Base-by-base conservation (phyloP, 495 filamentous ascomycete species). In the Hypoxylon perforatum region DNA sequence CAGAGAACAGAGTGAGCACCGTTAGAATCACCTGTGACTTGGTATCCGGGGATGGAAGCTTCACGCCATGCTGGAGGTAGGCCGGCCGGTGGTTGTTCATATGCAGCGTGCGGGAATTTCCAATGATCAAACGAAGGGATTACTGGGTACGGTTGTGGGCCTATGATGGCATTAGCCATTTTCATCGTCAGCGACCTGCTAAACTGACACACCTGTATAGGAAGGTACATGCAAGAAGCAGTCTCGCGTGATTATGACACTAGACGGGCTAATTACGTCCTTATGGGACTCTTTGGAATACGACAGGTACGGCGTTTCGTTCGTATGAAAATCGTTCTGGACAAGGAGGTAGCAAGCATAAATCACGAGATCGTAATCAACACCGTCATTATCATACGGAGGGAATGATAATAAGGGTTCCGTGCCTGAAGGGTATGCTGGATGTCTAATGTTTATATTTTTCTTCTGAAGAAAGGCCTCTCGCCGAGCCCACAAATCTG, bases 311-410 rank as follows among this genome's bases (percentile, higher is more conserved):
- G n/a, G 15, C 11, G 15, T 4, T 25, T 21, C 10, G 1, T 18
- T 21, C 17, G 28, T n/a, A 7, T 39, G 8, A 28, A 25, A 28
- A 22, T 47, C 11, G 44, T 61, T 61, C 7, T 18, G 47, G 11
- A 45, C 45, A 21, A 61, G n/a, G 15, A 61, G 14, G 22, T 47
- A 61, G 17, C 57, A 61, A 4, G 57, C 57, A 22, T 30, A 30
- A 30, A 39, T 48, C 4, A 30, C 50, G 3, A 62, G 11, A 18
- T 62, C 44, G 18, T 62, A 62, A 42, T 62, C 59, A n/a, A 55
- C 33, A n/a, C 59, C 59, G 3, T 14, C 18, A 15, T 47, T 21
- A 9, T 55, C 54, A 4, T 47, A 15, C 11, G 44, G 19, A 14
- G 3, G 19, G 7, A 62, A 55, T 0, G 46, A 18, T 4, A 61